Base-by-base conservation (phyloP, 2,329 filamentous ascomycete genomes). In the Colletotrichum paranaense region DNA sequence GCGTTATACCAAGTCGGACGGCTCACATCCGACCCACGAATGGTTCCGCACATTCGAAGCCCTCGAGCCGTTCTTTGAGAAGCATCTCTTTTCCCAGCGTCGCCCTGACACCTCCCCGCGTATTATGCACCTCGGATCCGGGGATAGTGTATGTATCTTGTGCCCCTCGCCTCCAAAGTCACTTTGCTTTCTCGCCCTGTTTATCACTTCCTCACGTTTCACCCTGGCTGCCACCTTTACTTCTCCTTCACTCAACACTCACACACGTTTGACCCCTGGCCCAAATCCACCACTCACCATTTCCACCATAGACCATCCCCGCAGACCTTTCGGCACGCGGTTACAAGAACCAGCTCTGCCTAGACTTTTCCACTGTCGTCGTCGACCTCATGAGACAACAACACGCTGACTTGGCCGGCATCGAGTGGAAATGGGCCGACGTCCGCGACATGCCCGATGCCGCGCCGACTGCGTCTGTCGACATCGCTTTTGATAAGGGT, bases 401-500 rank as follows among this genome's bases (percentile, higher is more conserved):
- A 19, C 84, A 89, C 72, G 77, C 77, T 0, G 69, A 78, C 5
- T 76, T 84, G 5, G 69, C 79, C 5, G 82, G 82, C 5, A 86
- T 90, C n/a, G 78, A 82, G 62, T 91, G 89, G 89, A 74, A 77
- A 30, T 79, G 82, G 46, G 84, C 83, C 73, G 89, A 91, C 76
- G 85, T 91, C 3, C 85, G 89, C 7, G 75, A 87, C 46, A 86
- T 91, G 83, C 66, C 59, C 55, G 76, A 78, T 9, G 77, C 78
- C 1, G 75, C 89, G 0, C 76, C 80, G 0, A 79, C 82, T 38
- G 76, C 72, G 1, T 85, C 84, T 1, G 77, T 92, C 52, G 87
- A 89, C 75, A 83, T 91, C 6, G 88, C 88, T 12, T 89, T 92
- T 75, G 88, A 90, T 75, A 90, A 90, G 77, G 84, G 84, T 3